Percentiles rank a stretch among this genome's conserved stretches.
Conservation (phyloP, 129 eudicot species). For the Arctium minus region DNA sequence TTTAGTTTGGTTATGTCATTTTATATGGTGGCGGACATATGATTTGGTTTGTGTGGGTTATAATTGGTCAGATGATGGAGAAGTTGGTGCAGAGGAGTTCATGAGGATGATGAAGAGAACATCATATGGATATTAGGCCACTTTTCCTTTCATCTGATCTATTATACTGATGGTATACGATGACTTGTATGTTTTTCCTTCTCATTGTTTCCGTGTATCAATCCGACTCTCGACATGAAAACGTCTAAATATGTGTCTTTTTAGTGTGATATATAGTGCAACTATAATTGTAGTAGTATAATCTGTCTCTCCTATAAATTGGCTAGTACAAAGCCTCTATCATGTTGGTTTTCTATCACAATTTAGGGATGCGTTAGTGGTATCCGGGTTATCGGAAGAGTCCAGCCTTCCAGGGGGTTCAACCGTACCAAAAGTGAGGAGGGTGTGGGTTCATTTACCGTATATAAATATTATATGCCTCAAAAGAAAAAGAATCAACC, state of each 20-base stretch:
- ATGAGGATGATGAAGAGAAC: conserved; percentile 96
- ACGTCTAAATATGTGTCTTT: neutral
- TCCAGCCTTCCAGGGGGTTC: too few species aligned
- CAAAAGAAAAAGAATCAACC: too few species aligned
- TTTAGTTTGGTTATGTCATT: neutral
- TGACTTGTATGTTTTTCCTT: neutral
- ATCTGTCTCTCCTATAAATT: neutral
- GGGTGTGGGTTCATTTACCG: too few species aligned
- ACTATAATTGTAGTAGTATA: neutral
- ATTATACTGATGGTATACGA: neutral
- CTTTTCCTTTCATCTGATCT: neutral
- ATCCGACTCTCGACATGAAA: neutral
- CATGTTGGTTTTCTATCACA: too few species aligned
- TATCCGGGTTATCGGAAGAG: too few species aligned
- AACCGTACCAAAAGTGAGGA: too few species aligned
- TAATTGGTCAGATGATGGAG: conserved; percentile 66
- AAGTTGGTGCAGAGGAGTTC: conserved; percentile 78
- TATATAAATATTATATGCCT: too few species aligned
- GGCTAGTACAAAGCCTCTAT: too few species aligned
- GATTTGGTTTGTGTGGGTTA: neutral
- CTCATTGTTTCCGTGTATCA: neutral
- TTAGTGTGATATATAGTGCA: neutral
- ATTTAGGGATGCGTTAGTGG: too few species aligned
- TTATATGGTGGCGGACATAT: neutral
- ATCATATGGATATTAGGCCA: conserved; percentile 42